phyloP scores from a whole-genome alignment of 1,139 yeast genomes.

The Eremothecium sinecaudum region DNA sequence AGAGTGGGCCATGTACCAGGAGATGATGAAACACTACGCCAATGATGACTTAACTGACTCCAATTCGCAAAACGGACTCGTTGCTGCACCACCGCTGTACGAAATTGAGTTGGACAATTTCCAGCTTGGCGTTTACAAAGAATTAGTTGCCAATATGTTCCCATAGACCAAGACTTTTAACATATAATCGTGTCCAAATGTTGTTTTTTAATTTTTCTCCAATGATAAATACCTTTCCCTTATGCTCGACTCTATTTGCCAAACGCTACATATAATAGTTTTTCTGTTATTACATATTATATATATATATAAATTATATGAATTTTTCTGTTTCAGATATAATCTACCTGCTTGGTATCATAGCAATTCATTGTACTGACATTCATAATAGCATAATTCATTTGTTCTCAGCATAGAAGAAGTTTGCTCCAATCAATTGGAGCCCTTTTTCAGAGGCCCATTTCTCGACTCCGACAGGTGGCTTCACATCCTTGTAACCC shows the following conservation, averaged over 20 bases:
- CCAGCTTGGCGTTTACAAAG: conserved; percentile 33
- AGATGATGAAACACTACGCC: conserved; percentile 26
- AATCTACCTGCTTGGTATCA: too few species aligned
- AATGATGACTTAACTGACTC: conserved; percentile 22
- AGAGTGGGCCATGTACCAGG: conserved; percentile 25
- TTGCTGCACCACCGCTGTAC: conserved; percentile 23
- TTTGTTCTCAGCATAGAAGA: conserved; percentile 47
- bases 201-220: conserved; percentile 1
- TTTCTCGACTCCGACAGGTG: conserved; percentile 66
- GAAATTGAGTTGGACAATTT: conserved; percentile 26
- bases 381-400: too few species aligned
- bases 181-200: not conserved
- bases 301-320: too few species aligned
- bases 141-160: conserved; percentile 24
- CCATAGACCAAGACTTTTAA: too few species aligned
- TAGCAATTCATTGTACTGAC: too few species aligned
- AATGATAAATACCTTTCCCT: too few species aligned
- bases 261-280: too few species aligned
- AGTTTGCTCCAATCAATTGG: conserved; percentile 66
- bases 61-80: conserved; percentile 18
- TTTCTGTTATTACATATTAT: too few species aligned
- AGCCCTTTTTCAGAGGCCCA: conserved; percentile 61
- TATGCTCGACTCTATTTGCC: too few species aligned
- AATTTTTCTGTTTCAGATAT: too few species aligned
- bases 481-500: conserved; percentile 58